Evolutionary conservation across 2,329 filamentous ascomycete genomes (phyloP).

Genomic region (Penicillium sp.): DNA sequence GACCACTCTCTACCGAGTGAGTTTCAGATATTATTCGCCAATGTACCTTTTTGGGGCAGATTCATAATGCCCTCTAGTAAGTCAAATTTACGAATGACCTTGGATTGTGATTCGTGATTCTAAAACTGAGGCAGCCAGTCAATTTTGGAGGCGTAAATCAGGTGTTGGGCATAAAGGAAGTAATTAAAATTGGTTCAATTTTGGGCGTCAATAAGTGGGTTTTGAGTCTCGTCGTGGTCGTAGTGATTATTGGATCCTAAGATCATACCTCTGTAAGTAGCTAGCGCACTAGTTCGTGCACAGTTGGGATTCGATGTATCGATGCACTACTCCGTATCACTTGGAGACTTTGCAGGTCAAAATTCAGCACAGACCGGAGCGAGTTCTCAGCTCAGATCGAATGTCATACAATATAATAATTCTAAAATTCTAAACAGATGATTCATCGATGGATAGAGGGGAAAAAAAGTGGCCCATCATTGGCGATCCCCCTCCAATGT

Average conservation of each 20-base stretch:
- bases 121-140: slow-evolving; percentile 3
- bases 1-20: background rate
- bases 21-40: slow-evolving; percentile 8
- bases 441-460: slow-evolving; percentile 2
- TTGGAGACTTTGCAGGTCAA: background rate
- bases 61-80: background rate
- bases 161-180: slow-evolving; percentile 25
- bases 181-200: slow-evolving; percentile 11
- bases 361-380: slow-evolving; percentile 7
- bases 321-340: background rate
- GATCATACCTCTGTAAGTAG: background rate
- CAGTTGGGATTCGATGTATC: slow-evolving; percentile 3
- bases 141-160: slow-evolving; percentile 13
- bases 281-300: background rate
- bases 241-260: slow-evolving; percentile 1
- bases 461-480: slow-evolving; percentile 12
- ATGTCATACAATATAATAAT: background rate
- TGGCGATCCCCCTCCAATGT: slow-evolving; percentile 10
- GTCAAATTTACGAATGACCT: background rate
- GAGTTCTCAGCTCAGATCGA: slow-evolving; percentile 6
- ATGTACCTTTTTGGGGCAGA: background rate
- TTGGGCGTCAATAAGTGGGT: slow-evolving; percentile 16
- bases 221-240: slow-evolving; percentile 1
- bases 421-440: background rate
- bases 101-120: background rate